Evolutionary conservation across 345 rosid species (phyloP).

Genomic region (Gossypium australe): DNA sequence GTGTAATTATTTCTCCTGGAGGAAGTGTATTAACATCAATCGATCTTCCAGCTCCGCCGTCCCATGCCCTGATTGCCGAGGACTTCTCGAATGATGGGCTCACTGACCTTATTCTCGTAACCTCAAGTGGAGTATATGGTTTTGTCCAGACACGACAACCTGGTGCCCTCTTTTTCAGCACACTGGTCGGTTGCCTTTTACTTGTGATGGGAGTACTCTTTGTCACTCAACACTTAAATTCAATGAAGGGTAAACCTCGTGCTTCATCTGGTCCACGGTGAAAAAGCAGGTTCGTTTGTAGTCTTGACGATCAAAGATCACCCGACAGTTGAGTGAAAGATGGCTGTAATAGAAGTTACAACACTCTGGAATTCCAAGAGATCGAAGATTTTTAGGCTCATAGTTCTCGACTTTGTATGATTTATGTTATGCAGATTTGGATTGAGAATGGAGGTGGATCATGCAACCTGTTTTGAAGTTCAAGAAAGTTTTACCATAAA

Average conservation of each 20-base stretch:
- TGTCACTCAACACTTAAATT: constrained; percentile 80
- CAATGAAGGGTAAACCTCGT: constrained; percentile 81
- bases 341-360: not conserved
- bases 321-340: not conserved
- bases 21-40: constrained; percentile 75
- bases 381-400: not conserved
- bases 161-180: constrained; percentile 98
- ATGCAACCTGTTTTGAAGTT: not conserved
- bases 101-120: constrained; percentile 80
- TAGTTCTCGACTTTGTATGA: not conserved
- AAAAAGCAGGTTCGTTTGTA: not conserved
- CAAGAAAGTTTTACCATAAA: not conserved
- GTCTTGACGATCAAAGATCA: not conserved
- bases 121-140: constrained; percentile 86
- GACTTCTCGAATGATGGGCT: constrained; percentile 95
- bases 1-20: constrained; percentile 75
- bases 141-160: constrained; percentile 96
- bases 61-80: constrained; percentile 71
- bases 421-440: not conserved
- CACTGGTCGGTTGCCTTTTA: constrained; percentile 86
- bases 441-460: not conserved
- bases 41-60: constrained; percentile 82
- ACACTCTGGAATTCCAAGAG: not conserved
- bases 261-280: constrained; percentile 48
- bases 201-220: constrained; percentile 92